Evolutionary conservation across 2,329 filamentous ascomycete genomes (phyloP), one percentile per base, ranked within the genome.

Genomic region (Aspergillus sclerotialis): DNA sequence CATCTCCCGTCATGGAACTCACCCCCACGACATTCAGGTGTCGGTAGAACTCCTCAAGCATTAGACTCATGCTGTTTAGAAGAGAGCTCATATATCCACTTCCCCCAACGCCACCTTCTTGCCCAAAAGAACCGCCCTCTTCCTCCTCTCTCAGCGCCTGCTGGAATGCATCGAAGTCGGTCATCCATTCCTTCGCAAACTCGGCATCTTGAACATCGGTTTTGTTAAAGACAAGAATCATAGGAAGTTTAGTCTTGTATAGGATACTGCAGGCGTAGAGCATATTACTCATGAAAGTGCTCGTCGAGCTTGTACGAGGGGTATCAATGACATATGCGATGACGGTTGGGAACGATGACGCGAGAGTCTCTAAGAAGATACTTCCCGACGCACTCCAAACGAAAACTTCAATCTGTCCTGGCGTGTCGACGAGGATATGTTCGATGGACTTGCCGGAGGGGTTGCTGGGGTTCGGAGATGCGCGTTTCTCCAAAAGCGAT

Each of bases 281-380:
- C 92, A 98, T 98, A 66, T 98, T 98, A 60, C 85, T 93, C 92
- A 98, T 98, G 65, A 98, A 98, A 0, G 92, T 98, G 43, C 84
- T 89, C 0, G 92, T 96, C 25, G 87, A 94, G 23, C 84, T 80
- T 10, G 89, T 94, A 35, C 92, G 80, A 3, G 93, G 92, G 2
- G 92, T 98, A 63, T 98, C 92, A 61, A 98, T 94, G 39, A 98
- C 77, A 65, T 96, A 98, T 37, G 92, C 92, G 50, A 98, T 87
- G 26, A 98, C 87, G 0, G 93, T 98, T 1, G 93, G 92, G 58
- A 98, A 96, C 1, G 84, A 88, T 4, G 85, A 92, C 0, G 93
- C 92, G 32, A 98, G 73, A 10, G 86, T 90, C 57, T 94, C 89
- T 32, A 98, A 80, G 11, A 98, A 72, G 49, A 98, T 98, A 39